Evolutionary conservation across 2,329 filamentous ascomycete species (phyloP), one percentile per base, ranked within the genome.

Genomic region (Dactylonectria macrodidyma): DNA sequence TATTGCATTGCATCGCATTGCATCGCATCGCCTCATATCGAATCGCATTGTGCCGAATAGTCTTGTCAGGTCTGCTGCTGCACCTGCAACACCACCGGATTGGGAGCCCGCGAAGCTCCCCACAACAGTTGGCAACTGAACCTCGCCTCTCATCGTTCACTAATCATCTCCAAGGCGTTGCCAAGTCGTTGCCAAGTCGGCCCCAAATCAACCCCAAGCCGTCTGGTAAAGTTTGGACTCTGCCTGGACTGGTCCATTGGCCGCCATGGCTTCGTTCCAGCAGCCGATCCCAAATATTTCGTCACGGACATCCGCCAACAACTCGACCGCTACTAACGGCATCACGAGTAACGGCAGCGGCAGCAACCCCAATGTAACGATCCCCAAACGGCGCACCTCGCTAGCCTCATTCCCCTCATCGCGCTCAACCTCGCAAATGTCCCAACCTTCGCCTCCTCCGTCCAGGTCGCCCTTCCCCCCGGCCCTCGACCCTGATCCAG

Each of bases 391-490:
- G 73, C 82, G 86, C 75, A 85, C 87, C 48, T 92, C 91, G n/a
- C 82, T 92, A 55, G 88, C 90, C 30, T 92, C 90, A 48, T 89
- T 91, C 75, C 88, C 89, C 67, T 86, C 87, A 11, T 88, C 89
- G 58, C 84, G 88, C 65, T 87, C 88, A 54, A 83, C 85, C 58
- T 90, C 88, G 62, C 84, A 88, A 75, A 87, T 89, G 84, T 90
- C 88, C 62, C 84, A 84, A 73, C 78, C 77, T 75, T 87, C 83
- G 67, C 85, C 86, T 66, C 84, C 87, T 66, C 86, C 87, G 51
- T 83, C 87, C 56, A 85, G 84, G 77, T 90, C 88, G 51, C 88
- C 89, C 60, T 85, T 89, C 58, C 85, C 84, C 60, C 83, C 82
- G 60, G 81, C 84, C 38, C 59, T 67, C 68, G 88, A 89, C 52